Evolutionary conservation across 805 yeast species (phyloP), one percentile per base, ranked within the genome.

Genomic region (Yarrowia sp.): DNA sequence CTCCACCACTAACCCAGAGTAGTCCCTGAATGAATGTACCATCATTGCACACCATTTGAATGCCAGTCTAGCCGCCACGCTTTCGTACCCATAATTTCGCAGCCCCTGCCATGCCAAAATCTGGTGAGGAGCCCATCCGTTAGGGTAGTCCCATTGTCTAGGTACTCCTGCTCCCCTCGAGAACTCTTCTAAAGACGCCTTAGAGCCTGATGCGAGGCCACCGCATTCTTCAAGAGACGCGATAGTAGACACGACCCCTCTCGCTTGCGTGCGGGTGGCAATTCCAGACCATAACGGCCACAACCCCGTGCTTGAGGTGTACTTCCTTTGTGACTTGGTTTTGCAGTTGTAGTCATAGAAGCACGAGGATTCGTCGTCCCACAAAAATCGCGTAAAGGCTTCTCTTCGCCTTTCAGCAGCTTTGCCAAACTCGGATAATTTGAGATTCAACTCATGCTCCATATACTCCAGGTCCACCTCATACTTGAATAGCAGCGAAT

Each of bases 41-140:
- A 95, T 89, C 80, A 92, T 80, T 72, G 81, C 87, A n/a, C 90
- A 78, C 99, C 99, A 93, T 68, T 96, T 81, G 74, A 89, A 89
- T 1, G 87, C 86, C 65, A 93, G 77, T 67, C 98, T 78, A 65
- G 86, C 80, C 1, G 93, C 86, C 17, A 83, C 83, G 3, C 81
- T 84, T 3, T 74, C 74, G 72, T 80, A 89, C 0, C 92, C 95
- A 73, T 93, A 95, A 62, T 85, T 82, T 30, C 74, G 70, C 35
- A 93, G 79, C 0, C 98, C 98, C 49, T 83, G 83, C 99, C 99
- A 93, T 1, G 96, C 93, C 64, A 93, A 75, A 17, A 93, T 90
- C 76, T 93, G 99, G 74, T 95, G 98, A 3, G 99, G 98, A 0
- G 98, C 97, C 99, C 99, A 93, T 1, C 98, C 98, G 72, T 79